These are phyloP conservation scores for Nicotiana paniculata DNA, from an alignment of 257 asterid genomes.

Conservation along the genomic window DNA sequence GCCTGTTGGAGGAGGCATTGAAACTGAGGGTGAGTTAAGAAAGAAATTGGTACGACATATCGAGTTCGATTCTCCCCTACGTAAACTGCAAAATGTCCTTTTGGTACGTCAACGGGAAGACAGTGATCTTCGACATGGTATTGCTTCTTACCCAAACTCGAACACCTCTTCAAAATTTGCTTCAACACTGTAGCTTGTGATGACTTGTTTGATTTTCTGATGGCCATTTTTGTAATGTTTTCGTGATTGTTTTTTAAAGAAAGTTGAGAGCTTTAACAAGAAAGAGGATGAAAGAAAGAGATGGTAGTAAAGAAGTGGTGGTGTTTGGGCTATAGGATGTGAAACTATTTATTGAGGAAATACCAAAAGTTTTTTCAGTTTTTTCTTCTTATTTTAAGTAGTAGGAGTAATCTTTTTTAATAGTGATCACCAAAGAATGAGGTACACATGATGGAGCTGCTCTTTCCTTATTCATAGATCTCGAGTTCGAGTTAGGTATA, in stretches of 20 bases:
- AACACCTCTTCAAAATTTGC: slow-evolving; percentile 39
- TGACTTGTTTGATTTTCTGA: slow-evolving; percentile 30
- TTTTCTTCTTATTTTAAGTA: too few species aligned
- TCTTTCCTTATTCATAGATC: too few species aligned
- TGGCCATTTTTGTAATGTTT: slow-evolving; percentile 19
- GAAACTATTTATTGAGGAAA: slow-evolving; percentile 43
- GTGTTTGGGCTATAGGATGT: not conserved
- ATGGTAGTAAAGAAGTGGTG: slow-evolving; percentile 15
- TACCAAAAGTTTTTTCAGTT: not conserved
- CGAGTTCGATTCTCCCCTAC: slow-evolving; percentile 39
- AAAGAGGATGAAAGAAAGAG: not conserved
- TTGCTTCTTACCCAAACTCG: slow-evolving; percentile 41
- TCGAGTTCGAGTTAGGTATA: too few species aligned
- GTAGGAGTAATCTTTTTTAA: too few species aligned
- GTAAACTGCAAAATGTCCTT: slow-evolving; percentile 47
- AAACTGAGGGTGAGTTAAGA: slow-evolving; percentile 38
- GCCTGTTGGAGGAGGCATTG: slow-evolving; percentile 37
- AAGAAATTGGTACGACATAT: slow-evolving; percentile 40
- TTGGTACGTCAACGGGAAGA: slow-evolving; percentile 40
- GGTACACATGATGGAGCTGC: too few species aligned
- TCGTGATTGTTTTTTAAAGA: not conserved
- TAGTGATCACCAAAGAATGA: too few species aligned
- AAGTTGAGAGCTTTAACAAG: not conserved
- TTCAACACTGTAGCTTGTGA: slow-evolving; percentile 32
- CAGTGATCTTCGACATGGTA: slow-evolving; percentile 21